Evolutionary conservation across 306 rosid species (phyloP).

Genomic region (Gastrolobium villosum): DNA sequence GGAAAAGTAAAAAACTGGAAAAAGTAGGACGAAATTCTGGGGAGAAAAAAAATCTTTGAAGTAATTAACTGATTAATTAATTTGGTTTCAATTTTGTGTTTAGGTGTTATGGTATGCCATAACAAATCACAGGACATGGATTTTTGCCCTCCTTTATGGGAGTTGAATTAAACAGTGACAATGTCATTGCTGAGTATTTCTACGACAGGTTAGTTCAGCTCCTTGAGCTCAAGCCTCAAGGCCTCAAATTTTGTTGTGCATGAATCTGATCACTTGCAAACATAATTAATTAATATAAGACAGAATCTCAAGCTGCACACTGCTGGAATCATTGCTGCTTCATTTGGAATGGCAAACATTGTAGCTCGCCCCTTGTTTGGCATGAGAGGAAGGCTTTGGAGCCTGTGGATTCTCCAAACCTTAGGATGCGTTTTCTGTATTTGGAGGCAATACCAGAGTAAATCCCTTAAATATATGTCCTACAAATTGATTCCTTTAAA

Average conservation of each 20-base stretch:
- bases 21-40: not conserved
- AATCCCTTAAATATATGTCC: too few relatives aligned
- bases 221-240: not conserved
- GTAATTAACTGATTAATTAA: not conserved
- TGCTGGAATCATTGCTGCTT: slow-evolving; percentile 86
- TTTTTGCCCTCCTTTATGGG: slow-evolving; percentile 90
- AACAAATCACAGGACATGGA: slow-evolving; percentile 91
- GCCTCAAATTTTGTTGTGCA: not conserved
- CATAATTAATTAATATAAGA: not conserved
- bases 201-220: slow-evolving; percentile 68
- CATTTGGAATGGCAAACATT: slow-evolving; percentile 93
- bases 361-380: slow-evolving; percentile 88
- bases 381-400: slow-evolving; percentile 67
- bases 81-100: not conserved
- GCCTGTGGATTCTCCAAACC: slow-evolving; percentile 83
- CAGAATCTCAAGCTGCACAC: slow-evolving; percentile 80
- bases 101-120: slow-evolving; percentile 87
- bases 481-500: too few relatives aligned
- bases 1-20: too few relatives aligned
- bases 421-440: slow-evolving; percentile 83
- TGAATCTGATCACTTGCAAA: not conserved
- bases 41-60: not conserved
- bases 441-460: slow-evolving; percentile 45
- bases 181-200: slow-evolving; percentile 90
- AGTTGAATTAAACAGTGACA: slow-evolving; percentile 87